Evolutionary conservation across 352 stramenopile species (phyloP).

Genomic region (Phytophthora brassicae): DNA sequence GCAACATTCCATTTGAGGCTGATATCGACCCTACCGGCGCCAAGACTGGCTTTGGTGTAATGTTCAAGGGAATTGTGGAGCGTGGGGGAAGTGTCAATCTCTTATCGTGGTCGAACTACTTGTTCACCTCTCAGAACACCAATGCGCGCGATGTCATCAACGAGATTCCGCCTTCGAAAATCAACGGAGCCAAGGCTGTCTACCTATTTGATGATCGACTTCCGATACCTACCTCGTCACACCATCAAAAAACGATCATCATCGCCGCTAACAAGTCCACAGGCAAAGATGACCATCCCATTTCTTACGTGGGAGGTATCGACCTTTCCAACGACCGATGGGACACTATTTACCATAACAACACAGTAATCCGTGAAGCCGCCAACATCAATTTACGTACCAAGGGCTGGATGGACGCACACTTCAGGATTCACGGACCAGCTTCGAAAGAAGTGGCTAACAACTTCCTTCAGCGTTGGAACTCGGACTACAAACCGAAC

Average conservation of each 20-base stretch:
- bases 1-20: slow-evolving; percentile 47
- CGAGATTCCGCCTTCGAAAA: slow-evolving; percentile 3
- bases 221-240: slow-evolving; percentile 21
- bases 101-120: slow-evolving; percentile 50
- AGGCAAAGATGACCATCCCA: slow-evolving; percentile 6
- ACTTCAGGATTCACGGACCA: slow-evolving; percentile 38
- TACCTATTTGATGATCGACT: slow-evolving; percentile 57
- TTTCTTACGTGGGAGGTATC: slow-evolving; percentile 50
- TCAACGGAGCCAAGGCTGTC: slow-evolving; percentile 10
- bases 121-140: slow-evolving; percentile 38
- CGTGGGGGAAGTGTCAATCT: slow-evolving; percentile 37
- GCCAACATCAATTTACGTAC: slow-evolving; percentile 29
- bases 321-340: slow-evolving; percentile 55
- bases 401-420: slow-evolving; percentile 51
- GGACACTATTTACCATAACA: slow-evolving; percentile 53
- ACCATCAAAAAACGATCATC: slow-evolving; percentile 53
- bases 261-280: slow-evolving; percentile 9
- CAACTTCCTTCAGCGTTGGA: slow-evolving; percentile 58
- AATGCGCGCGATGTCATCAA: slow-evolving; percentile 43
- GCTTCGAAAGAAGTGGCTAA: slow-evolving; percentile 40
- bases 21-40: slow-evolving; percentile 9
- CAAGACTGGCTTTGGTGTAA: slow-evolving; percentile 31
- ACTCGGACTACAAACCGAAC: slow-evolving; percentile 28
- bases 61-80: slow-evolving; percentile 32
- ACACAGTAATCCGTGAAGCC: slow-evolving; percentile 29